Conservation (phyloP, 2,329 filamentous ascomycete species). For the Fusarium praegraminearum region DNA sequence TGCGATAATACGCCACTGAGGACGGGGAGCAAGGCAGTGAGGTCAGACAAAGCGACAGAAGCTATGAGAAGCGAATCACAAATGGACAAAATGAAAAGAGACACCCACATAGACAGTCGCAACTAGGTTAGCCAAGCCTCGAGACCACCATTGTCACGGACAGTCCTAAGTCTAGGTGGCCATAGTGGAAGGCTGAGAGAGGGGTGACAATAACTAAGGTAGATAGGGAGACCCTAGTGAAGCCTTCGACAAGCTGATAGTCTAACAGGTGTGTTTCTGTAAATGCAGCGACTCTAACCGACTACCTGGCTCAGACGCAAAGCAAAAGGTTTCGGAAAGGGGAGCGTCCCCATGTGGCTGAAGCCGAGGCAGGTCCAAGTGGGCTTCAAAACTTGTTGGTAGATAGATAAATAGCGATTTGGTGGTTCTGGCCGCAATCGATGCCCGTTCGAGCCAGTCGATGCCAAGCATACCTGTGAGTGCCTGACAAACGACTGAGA, state of each 20-base stretch:
- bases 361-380: constrained; percentile 18
- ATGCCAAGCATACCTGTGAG: constrained; percentile 1
- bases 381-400: not conserved
- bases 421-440: not conserved
- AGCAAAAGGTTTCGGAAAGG: not conserved
- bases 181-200: not conserved
- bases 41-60: constrained; percentile 37
- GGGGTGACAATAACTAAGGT: constrained; percentile 33
- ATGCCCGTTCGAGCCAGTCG: not conserved
- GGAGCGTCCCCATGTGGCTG: constrained; percentile 27
- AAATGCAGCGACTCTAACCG: constrained; percentile 8
- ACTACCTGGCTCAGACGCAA: constrained; percentile 8
- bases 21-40: constrained; percentile 18
- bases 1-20: constrained; percentile 29
- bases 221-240: not conserved
- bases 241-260: not conserved
- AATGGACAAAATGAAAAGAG: not conserved
- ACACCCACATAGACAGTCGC: constrained; percentile 14
- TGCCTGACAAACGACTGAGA: not conserved
- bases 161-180: constrained; percentile 9
- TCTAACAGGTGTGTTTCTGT: constrained; percentile 3
- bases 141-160: constrained; percentile 14
- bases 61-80: constrained; percentile 16
- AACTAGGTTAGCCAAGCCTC: constrained; percentile 23
- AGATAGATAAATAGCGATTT: not conserved